Base-by-base conservation (phyloP, 768 basidiomycete genomes). In the Suillus plorans region DNA sequence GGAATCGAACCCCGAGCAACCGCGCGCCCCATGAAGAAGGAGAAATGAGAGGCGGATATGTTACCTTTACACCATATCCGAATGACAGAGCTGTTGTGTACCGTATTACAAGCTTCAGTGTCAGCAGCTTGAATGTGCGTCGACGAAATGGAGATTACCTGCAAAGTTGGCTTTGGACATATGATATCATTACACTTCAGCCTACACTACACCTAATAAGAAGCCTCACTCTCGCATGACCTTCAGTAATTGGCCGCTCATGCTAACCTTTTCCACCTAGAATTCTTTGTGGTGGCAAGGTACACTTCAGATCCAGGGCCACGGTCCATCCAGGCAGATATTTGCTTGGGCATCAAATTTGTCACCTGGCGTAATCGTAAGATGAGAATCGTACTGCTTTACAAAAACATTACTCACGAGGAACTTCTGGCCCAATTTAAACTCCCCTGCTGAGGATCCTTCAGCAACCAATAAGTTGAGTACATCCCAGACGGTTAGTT, bases 401-500 rank as follows among this genome's bases (percentile, higher is more conserved):
- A 10, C 18, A 42, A 41, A 41, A 16, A 31, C 14, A 12, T 5
- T 2, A 76, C 86, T 69, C 64, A 92, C 92, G 71, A 89, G 70
- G 71, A 89, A 95, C 62, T 86, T 78, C 71, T 89, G 85, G 1
- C 92, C 90, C 37, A 82, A 81, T 52, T 80, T 76, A 66, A 96
- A 86, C 5, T 78, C 66, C 41, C 86, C 81, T 59, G 81, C 71
- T 61, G 74, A 71, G n/a, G 75, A 80, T 5, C 81, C 85, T 66
- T 90, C 89, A 28, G 78, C 78, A n/a, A 80, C 69, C 0, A 77
- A 79, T 34, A 90, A 65, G 14, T 78, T 78, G 4, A 85, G 76
- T 3, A 85, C 88, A 70, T 96, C 92, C 93, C 93, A 95, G 4
- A 96, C 84, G 0, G 90, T 95, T 62, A 98, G 68, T 72, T 92